Evolutionary conservation across 139 green algal genomes (phyloP), one percentile per base, ranked within the genome.

Genomic region (Mesotaenium endlicherianum): DNA sequence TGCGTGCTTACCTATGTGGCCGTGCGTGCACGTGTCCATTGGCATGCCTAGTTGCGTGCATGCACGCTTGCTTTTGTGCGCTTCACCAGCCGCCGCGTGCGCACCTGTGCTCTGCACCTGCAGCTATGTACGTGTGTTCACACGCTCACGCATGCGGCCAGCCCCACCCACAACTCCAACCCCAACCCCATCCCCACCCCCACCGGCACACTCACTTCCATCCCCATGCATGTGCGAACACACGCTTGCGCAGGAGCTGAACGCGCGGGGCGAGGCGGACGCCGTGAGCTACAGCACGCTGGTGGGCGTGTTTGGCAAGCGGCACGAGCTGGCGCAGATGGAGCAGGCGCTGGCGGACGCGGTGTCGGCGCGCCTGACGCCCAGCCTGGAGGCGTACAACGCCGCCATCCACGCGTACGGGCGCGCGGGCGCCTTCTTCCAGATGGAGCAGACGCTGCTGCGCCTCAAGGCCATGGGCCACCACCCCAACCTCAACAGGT

Each of bases 331-430:
- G 30, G 42, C 31, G 17, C 34, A 31, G 3, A 77, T 77, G 69
- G 69, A 77, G 42, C 30, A 40, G 1, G 40, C 41, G 69, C 41
- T 77, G 42, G 69, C 20, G 69, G 69, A 77, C 20, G 69, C 42
- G 4, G 20, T 20, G 26, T n/a, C 41, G 20, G 69, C 40, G 20
- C 11, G 69, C 31, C 11, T 31, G 69, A 77, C 34, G 42, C 30
- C 41, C 30, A 44, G 30, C 30, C 41, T 77, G 41, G n/a, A 26
- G 20, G 30, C 41, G 42, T 40, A 55, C 4, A 77, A 77, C 17
- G 69, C 69, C 0, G 31, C n/a, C 20, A 77, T 77, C 30, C 30
- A 77, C 17, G 69, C 69, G 69, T 77, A 77, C 20, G 69, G 69
- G 4, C 36, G 41, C 4, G 69, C 69, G 31, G 41, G 42, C 26